These are phyloP conservation scores for Begonia masoniana DNA, from an alignment of 306 rosid genomes.

Conservation along the genomic window DNA sequence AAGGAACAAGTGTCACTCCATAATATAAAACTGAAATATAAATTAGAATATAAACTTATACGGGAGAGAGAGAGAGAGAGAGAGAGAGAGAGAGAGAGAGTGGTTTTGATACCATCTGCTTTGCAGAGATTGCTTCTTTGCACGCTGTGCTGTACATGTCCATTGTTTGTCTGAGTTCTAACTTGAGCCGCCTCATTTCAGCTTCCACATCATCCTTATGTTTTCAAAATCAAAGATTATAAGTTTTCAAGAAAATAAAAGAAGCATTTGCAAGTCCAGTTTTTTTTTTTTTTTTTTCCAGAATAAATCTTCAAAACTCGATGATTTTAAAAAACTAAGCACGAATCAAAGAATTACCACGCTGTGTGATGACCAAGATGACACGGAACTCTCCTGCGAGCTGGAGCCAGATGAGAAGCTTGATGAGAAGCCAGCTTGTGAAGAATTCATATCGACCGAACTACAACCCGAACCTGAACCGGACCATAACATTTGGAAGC, in stretches of 20 bases:
- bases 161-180: conserved; percentile 81
- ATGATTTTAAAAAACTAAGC: conserved; percentile 5
- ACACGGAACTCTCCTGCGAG: conserved; percentile 29
- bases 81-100: too few species aligned
- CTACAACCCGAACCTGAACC: conserved; percentile 23
- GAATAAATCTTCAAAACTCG: too few species aligned
- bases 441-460: conserved; percentile 23
- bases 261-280: too few species aligned
- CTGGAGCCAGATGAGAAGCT: conserved; percentile 13
- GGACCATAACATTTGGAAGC: conserved; percentile 22
- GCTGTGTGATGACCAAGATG: conserved; percentile 8
- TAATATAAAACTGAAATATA: too few species aligned
- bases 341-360: neutral
- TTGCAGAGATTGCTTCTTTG: conserved; percentile 57
- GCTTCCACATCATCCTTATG: conserved; percentile 67
- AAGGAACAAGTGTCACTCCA: too few species aligned
- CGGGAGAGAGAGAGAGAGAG: too few species aligned
- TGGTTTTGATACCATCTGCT: conserved; percentile 35
- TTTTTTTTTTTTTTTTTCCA: too few species aligned
- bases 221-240: neutral
- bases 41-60: too few species aligned
- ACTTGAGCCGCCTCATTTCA: conserved; percentile 74
- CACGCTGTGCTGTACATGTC: conserved; percentile 81
- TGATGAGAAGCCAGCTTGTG: conserved; percentile 18
- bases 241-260: too few species aligned